A percentile compares a stretch with the other conserved stretches of the same genome.
Conservation (phyloP, 208 protist genomes). For the Vickermania spadyakhi region DNA sequence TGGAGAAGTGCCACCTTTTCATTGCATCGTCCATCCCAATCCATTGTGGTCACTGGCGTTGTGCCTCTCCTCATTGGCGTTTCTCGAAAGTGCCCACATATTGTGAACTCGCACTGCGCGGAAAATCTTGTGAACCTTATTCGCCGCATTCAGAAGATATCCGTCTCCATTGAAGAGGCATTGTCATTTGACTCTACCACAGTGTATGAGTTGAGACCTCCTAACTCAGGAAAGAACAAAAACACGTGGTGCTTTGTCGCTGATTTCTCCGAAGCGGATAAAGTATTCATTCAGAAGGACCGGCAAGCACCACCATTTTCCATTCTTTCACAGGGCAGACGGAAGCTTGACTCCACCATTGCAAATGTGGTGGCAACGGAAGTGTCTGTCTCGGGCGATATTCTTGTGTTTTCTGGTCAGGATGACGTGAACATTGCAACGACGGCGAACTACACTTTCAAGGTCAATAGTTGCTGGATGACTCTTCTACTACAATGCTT, state of each 20-base stretch:
- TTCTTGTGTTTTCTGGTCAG: slow-evolving; percentile 48
- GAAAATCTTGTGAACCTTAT: slow-evolving; percentile 24
- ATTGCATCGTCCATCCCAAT: slow-evolving; percentile 20
- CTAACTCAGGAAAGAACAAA: neutral
- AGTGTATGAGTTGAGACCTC: neutral
- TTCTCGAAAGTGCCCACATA: slow-evolving; percentile 43
- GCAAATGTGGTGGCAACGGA: slow-evolving; percentile 21
- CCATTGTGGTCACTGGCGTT: slow-evolving; percentile 56
- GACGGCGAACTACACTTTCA: slow-evolving; percentile 59
- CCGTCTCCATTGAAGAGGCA: neutral
- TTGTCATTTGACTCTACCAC: neutral
- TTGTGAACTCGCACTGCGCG: slow-evolving; percentile 19
- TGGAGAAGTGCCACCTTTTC: slow-evolving; percentile 8
- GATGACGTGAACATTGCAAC: slow-evolving; percentile 66
- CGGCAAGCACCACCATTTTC: neutral
- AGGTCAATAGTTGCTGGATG: slow-evolving; percentile 25
- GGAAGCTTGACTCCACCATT: neutral
- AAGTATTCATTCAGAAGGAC: slow-evolving; percentile 1
- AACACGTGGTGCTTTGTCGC: slow-evolving; percentile 13
- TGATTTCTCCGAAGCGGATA: neutral
- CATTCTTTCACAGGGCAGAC: neutral
- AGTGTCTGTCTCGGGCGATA: slow-evolving; percentile 41
- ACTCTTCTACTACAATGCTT: slow-evolving; percentile 40
- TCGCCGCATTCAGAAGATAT: neutral
- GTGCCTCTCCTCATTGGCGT: slow-evolving; percentile 58